Conservation (phyloP, 495 filamentous ascomycete genomes). For the Annulohypoxylon bovei region DNA sequence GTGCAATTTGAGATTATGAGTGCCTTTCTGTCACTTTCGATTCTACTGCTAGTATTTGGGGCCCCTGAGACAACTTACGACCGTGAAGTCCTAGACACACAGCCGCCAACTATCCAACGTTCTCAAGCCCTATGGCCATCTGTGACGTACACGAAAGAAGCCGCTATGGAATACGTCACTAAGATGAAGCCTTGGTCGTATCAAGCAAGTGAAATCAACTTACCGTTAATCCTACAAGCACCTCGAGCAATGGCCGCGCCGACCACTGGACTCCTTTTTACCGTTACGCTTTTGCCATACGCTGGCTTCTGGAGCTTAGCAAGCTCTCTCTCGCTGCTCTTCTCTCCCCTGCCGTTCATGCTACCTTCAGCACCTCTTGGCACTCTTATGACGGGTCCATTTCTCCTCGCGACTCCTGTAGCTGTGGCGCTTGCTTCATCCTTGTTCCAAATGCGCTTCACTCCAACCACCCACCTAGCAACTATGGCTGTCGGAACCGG, state of each 20-base stretch:
- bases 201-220: constrained; percentile 35
- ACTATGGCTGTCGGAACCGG: constrained; percentile 48
- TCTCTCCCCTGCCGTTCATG: constrained; percentile 56
- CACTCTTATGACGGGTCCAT: constrained; percentile 54
- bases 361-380: constrained; percentile 53
- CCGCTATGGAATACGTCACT: constrained; percentile 46
- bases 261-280: constrained; percentile 54
- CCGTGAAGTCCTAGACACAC: constrained; percentile 42
- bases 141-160: constrained; percentile 44
- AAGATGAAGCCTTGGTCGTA: constrained; percentile 55
- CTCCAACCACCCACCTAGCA: constrained; percentile 40
- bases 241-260: constrained; percentile 58
- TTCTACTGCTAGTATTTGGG: constrained; percentile 56
- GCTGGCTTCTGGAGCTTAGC: constrained; percentile 55
- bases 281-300: constrained; percentile 53
- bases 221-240: constrained; percentile 48
- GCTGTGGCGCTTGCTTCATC: constrained; percentile 41
- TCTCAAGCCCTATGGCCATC: constrained; percentile 48
- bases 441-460: constrained; percentile 42
- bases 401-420: constrained; percentile 48
- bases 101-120: constrained; percentile 44
- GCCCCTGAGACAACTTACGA: constrained; percentile 61
- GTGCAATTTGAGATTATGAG: constrained; percentile 59
- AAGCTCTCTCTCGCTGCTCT: constrained; percentile 57
- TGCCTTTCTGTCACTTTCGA: constrained; percentile 55